Percentiles rank a stretch among this genome's conserved stretches.
Conservation (phyloP, 2,329 filamentous ascomycete genomes). For the Gyromitra esculenta region DNA sequence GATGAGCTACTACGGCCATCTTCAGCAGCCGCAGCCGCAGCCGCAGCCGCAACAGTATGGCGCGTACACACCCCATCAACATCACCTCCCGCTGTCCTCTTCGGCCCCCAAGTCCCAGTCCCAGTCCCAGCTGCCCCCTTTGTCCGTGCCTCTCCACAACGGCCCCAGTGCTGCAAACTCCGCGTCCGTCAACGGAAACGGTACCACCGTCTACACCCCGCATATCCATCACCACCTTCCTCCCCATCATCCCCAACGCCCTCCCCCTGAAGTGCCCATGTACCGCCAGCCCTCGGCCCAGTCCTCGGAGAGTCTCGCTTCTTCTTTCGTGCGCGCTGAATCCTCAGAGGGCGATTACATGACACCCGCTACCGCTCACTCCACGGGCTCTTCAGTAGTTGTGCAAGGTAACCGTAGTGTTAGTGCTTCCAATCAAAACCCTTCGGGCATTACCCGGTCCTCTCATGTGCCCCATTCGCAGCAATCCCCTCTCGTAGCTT, state of each 20-base stretch:
- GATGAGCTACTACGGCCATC: conserved; percentile 47
- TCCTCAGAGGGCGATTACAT: conserved; percentile 51
- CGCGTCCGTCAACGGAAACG: conserved; percentile 48
- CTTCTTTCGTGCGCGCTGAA: conserved; percentile 52
- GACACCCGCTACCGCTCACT: conserved; percentile 41
- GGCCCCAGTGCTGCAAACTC: conserved; percentile 39
- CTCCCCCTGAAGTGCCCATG: conserved; percentile 51
- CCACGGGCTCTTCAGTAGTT: conserved; percentile 51
- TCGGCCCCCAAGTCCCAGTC: conserved; percentile 47
- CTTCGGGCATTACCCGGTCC: conserved; percentile 52
- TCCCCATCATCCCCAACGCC: conserved; percentile 50
- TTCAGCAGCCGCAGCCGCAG: conserved; percentile 41
- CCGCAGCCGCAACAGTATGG: conserved; percentile 45
- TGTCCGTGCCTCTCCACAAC: conserved; percentile 51
- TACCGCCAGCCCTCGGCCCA: conserved; percentile 53
- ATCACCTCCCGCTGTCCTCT: conserved; percentile 47
- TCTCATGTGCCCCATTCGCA: conserved; percentile 52
- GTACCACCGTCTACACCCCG: conserved; percentile 42
- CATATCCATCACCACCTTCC: conserved; percentile 46
- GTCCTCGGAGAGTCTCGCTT: conserved; percentile 53
- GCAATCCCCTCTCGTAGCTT: conserved; percentile 51
- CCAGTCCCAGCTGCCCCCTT: conserved; percentile 47
- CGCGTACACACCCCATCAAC: conserved; percentile 48
- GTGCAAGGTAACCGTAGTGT: conserved; percentile 51
- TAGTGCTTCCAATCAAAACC: conserved; percentile 58